Conservation (phyloP, 1,284 basidiomycete genomes). For the Flammula alnicola region DNA sequence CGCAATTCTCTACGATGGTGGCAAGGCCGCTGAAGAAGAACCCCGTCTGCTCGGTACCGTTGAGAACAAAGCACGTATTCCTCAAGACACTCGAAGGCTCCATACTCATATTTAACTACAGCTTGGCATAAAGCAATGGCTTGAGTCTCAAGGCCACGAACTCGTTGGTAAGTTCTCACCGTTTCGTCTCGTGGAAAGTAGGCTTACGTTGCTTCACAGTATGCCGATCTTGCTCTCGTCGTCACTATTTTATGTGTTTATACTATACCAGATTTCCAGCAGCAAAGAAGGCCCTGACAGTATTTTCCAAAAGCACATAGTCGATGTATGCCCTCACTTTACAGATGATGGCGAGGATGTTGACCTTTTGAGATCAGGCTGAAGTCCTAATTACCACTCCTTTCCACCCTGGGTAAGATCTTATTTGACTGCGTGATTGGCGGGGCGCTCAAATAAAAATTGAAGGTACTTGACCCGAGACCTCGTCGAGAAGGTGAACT, state of each 20-base stretch:
- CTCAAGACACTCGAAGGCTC: background rate
- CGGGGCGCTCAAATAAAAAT: background rate
- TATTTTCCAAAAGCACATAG: slow-evolving; percentile 87
- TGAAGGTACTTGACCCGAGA: slow-evolving; percentile 79
- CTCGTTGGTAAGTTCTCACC: slow-evolving; percentile 54
- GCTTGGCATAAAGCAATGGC: slow-evolving; percentile 77
- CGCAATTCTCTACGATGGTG: slow-evolving; percentile 82
- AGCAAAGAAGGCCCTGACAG: slow-evolving; percentile 89
- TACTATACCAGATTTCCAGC: slow-evolving; percentile 64
- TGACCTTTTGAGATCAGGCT: slow-evolving; percentile 42
- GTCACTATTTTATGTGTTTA: background rate
- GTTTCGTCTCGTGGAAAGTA: background rate
- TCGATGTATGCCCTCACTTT: slow-evolving; percentile 60
- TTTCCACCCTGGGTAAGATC: slow-evolving; percentile 77
- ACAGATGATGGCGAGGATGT: background rate
- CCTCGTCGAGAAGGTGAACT: slow-evolving; percentile 73
- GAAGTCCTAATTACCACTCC: slow-evolving; percentile 89
- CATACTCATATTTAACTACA: slow-evolving; percentile 30
- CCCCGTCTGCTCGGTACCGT: slow-evolving; percentile 87
- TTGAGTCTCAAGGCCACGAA: slow-evolving; percentile 81
- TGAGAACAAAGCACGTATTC: slow-evolving; percentile 75
- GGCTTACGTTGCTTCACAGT: slow-evolving; percentile 16
- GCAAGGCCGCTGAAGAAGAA: slow-evolving; percentile 77
- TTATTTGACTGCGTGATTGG: background rate
- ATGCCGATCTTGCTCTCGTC: slow-evolving; percentile 1